Evolutionary conservation across 306 rosid genomes (phyloP).

Genomic region (Rosa persica): DNA sequence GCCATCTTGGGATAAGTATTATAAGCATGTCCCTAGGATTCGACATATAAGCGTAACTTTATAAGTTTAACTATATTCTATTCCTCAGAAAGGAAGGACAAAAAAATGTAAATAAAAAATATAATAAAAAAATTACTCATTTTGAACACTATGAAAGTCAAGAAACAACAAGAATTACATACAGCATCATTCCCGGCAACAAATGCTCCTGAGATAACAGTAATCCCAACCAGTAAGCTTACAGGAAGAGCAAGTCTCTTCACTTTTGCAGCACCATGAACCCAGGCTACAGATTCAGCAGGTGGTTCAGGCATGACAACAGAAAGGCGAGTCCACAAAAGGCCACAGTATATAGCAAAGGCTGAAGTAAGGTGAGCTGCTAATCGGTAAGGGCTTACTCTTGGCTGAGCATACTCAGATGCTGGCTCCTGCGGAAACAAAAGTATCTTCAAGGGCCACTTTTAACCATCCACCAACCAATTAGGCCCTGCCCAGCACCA

Average conservation of each 20-base stretch:
- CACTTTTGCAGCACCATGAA: slow-evolving; percentile 84
- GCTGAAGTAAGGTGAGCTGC: slow-evolving; percentile 97
- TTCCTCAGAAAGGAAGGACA: neutral
- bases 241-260: slow-evolving; percentile 70
- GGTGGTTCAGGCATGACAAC: slow-evolving; percentile 97
- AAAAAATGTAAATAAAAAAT: neutral
- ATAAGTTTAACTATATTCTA: neutral
- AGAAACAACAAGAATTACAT: slow-evolving; percentile 33
- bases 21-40: slow-evolving; percentile 70
- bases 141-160: slow-evolving; percentile 36
- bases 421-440: slow-evolving; percentile 65
- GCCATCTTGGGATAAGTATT: slow-evolving; percentile 95
- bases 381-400: slow-evolving; percentile 95
- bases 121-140: slow-evolving; percentile 21
- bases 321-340: slow-evolving; percentile 81
- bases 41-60: slow-evolving; percentile 19
- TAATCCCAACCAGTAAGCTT: slow-evolving; percentile 68
- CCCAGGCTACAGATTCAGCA: slow-evolving; percentile 66
- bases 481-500: slow-evolving; percentile 86
- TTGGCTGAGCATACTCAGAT: slow-evolving; percentile 83
- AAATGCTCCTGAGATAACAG: slow-evolving; percentile 91
- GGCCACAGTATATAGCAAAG: slow-evolving; percentile 83
- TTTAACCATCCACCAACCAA: slow-evolving; percentile 99
- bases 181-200: slow-evolving; percentile 96
- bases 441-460: slow-evolving; percentile 38